Evolutionary conservation across 331 rosid species (phyloP).

Genomic region (Stylosanthes scabra): DNA sequence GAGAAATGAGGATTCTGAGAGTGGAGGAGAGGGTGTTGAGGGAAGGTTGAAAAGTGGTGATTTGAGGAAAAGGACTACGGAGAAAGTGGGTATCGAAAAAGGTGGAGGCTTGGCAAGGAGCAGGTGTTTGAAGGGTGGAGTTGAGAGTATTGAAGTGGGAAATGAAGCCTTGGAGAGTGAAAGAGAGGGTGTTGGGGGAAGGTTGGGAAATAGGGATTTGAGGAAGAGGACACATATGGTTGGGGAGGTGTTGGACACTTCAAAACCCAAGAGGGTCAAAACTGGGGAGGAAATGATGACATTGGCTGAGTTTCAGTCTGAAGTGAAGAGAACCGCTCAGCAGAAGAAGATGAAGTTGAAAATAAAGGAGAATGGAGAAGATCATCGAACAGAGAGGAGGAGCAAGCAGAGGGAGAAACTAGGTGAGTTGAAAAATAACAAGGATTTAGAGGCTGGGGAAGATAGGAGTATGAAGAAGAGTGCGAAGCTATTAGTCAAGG

Average conservation of each 20-base stretch:
- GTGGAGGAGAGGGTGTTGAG: too few species aligned
- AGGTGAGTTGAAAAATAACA: constrained; percentile 31
- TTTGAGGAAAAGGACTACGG: constrained; percentile 58
- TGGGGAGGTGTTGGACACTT: constrained; percentile 78
- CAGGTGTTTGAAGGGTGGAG: constrained; percentile 13
- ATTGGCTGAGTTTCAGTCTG: constrained; percentile 75
- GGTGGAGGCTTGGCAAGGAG: constrained; percentile 5
- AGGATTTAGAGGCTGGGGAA: constrained; percentile 31
- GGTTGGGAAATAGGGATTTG: constrained; percentile 43
- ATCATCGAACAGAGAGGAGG: constrained; percentile 36
- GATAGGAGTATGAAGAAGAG: constrained; percentile 33
- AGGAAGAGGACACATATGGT: constrained; percentile 70
- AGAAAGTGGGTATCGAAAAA: constrained; percentile 28
- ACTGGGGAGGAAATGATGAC: constrained; percentile 77
- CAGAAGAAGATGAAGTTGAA: constrained; percentile 48
- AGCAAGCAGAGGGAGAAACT: constrained; percentile 24
- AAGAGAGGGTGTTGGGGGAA: constrained; percentile 29
- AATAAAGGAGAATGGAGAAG: constrained; percentile 39
- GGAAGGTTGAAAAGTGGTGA: constrained; percentile 44
- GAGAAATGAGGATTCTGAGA: too few species aligned
- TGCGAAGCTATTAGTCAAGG: constrained; percentile 37
- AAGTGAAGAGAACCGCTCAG: constrained; percentile 54
- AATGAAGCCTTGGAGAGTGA: constrained; percentile 37
- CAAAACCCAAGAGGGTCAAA: constrained; percentile 52
- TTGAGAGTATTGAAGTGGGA: constrained; percentile 31